Evolutionary conservation across 306 rosid genomes (phyloP), one percentile per base, ranked within the genome.

Genomic region (Cucumis melo): DNA sequence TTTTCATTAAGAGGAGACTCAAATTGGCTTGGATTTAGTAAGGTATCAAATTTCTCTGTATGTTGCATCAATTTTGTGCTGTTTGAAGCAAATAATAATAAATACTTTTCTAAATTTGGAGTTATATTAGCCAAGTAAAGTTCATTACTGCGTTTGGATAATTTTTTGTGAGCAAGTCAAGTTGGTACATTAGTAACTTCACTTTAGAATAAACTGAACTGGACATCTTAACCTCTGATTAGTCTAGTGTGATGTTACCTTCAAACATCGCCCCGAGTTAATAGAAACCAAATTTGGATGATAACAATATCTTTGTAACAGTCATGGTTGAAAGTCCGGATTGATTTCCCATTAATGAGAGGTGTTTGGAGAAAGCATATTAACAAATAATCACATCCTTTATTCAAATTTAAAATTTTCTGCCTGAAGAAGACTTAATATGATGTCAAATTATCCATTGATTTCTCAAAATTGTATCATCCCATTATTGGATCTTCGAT

Each of bases 21-120:
- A 27, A 93, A 91, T 74, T 93, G 98, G 98, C 97, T 93, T 80
- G 98, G 98, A 21, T 93, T 93, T 83, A 83, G 90, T 78, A 93
- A 93, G 98, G 98, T 91, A 87, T 62, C 8, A 14, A 50, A 17
- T 73, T 53, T 17, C n/a, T 19, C 48, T 19, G 10, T 68, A 27
- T 44, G 20, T 68, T 68, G 10, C 29, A 68, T 21, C 75, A 44
- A 42, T 44, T 68, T 44, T 21, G 57, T 23, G 4, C 20, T 13
- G 75, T 68, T 42, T 68, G 9, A 21, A 3, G 8, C 36, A 42
- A 38, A 59, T 50, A 15, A 50, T 13, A 46, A 42, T 42, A 42
- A 17, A 54, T 66, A 16, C 19, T 66, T 41, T 39, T 17, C 34
- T 19, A 41, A 41, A 65, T 38, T 16, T 65, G 32, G 73, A 38